Evolutionary conservation across 2,329 filamentous ascomycete species (phyloP).

Genomic region (Cordyceps javanica): DNA sequence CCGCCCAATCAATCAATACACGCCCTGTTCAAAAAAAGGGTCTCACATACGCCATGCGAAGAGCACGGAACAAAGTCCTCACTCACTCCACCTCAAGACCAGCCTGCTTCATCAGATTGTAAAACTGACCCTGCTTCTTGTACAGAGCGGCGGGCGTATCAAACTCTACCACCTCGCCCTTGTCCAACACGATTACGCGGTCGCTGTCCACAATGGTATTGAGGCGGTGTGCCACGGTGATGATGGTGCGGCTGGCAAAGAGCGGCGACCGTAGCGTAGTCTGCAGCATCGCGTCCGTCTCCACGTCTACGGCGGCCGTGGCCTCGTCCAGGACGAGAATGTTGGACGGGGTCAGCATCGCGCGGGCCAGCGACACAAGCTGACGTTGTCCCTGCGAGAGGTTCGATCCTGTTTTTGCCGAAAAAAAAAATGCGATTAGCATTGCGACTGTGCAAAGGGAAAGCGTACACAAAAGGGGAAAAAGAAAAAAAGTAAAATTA

Average conservation of each 20-base stretch:
- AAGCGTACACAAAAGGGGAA: too few relatives aligned
- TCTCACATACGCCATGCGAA: not conserved
- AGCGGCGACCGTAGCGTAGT: slow-evolving; percentile 55
- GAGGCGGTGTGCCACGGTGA: slow-evolving; percentile 96
- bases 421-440: not conserved
- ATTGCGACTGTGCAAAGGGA: not conserved
- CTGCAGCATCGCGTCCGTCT: slow-evolving; percentile 63
- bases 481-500: not conserved
- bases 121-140: slow-evolving; percentile 70
- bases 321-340: slow-evolving; percentile 97
- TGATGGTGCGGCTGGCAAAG: slow-evolving; percentile 90
- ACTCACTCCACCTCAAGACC: slow-evolving; percentile 55
- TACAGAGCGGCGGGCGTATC: slow-evolving; percentile 78
- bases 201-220: slow-evolving; percentile 91
- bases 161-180: slow-evolving; percentile 86
- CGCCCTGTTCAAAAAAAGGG: not conserved
- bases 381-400: slow-evolving; percentile 93
- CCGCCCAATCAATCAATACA: not conserved
- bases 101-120: slow-evolving; percentile 85
- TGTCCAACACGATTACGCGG: slow-evolving; percentile 87
- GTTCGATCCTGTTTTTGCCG: slow-evolving; percentile 87
- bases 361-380: slow-evolving; percentile 86
- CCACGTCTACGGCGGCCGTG: slow-evolving; percentile 67
- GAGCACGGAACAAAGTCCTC: not conserved
- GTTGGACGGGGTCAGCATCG: slow-evolving; percentile 90